These are phyloP conservation scores for Parsonsia alboflavescens DNA, from an alignment of 257 asterid species.

Conservation along the genomic window DNA sequence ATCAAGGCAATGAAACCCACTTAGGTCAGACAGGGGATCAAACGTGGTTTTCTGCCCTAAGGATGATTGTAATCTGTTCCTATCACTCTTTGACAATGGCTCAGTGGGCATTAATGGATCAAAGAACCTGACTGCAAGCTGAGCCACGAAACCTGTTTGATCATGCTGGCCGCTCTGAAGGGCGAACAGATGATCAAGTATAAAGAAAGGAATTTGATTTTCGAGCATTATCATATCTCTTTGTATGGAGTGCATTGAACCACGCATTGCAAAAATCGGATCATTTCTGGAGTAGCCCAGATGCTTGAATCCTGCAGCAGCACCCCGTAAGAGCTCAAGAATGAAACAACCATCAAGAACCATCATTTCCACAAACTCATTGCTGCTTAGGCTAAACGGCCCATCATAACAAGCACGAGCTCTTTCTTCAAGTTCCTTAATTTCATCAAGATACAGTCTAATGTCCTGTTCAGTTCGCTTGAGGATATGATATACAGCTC, in stretches of 20 bases:
- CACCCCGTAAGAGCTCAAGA: slow-evolving; percentile 72
- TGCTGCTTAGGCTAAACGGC: slow-evolving; percentile 47
- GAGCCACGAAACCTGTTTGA: slow-evolving; percentile 48
- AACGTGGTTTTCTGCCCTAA: slow-evolving; percentile 29
- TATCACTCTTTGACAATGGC: slow-evolving; percentile 50
- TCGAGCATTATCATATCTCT: slow-evolving; percentile 95
- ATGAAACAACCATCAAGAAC: slow-evolving; percentile 69
- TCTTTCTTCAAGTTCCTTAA: slow-evolving; percentile 52
- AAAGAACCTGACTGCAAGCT: slow-evolving; percentile 63
- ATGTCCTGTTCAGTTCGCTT: slow-evolving; percentile 48
- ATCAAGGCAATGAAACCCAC: slow-evolving; percentile 75
- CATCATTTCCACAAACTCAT: slow-evolving; percentile 74
- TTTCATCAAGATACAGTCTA: slow-evolving; percentile 43
- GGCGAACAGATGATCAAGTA: slow-evolving; percentile 47
- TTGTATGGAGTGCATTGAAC: slow-evolving; percentile 75
- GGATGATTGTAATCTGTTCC: slow-evolving; percentile 37
- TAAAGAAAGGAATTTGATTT: slow-evolving; percentile 73
- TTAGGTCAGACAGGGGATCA: slow-evolving; percentile 62
- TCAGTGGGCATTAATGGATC: slow-evolving; percentile 77
- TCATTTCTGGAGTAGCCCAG: slow-evolving; percentile 73
- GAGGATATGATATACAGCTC: slow-evolving; percentile 56
- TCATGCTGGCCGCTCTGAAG: slow-evolving; percentile 46
- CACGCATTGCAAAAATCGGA: slow-evolving; percentile 76
- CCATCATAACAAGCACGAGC: slow-evolving; percentile 73
- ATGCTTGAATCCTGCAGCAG: slow-evolving; percentile 50